Percentiles rank a stretch among this genome's conserved stretches.
Evolutionary conservation across 1,284 basidiomycete genomes (phyloP).

Genomic region (Xerocomus nothofagi): DNA sequence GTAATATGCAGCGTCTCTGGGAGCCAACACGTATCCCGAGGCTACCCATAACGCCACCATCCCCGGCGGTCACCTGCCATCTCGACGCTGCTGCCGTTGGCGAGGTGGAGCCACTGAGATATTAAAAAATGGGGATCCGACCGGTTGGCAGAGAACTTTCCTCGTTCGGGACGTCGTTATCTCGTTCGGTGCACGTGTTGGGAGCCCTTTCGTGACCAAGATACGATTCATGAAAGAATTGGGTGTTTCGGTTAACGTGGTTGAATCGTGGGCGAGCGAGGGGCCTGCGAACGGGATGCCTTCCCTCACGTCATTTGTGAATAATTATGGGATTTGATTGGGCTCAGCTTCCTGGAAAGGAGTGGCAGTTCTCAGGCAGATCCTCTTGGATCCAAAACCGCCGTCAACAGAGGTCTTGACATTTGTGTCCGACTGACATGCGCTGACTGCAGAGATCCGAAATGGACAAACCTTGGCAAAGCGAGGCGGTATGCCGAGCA

Average conservation of each 20-base stretch:
- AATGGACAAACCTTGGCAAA: constrained; percentile 5
- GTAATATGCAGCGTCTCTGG: constrained; percentile 24
- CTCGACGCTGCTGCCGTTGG: not conserved
- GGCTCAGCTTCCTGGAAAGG: constrained; percentile 14
- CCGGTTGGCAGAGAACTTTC: constrained; percentile 1
- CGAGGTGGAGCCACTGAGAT: not conserved
- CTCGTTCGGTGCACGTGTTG: constrained; percentile 12
- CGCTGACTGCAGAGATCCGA: constrained; percentile 4
- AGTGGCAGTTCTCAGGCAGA: constrained; percentile 32
- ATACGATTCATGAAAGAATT: constrained; percentile 12
- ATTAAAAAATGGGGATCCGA: not conserved
- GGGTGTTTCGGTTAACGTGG: constrained; percentile 22
- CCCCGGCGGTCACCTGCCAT: not conserved
- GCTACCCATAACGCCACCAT: constrained; percentile 10
- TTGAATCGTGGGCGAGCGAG: constrained; percentile 8
- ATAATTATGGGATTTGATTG: constrained; percentile 13
- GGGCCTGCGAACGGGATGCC: constrained; percentile 16
- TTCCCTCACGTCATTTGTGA: constrained; percentile 24
- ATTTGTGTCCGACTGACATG: constrained; percentile 23
- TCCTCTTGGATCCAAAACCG: constrained; percentile 20
- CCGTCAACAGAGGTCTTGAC: constrained; percentile 23
- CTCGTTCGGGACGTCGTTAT: constrained; percentile 19
- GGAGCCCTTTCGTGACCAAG: constrained; percentile 8
- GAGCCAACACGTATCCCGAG: constrained; percentile 2
- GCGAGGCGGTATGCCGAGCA: constrained; percentile 6